Evolutionary conservation across 306 rosid species (phyloP), one percentile per base, ranked within the genome.

Genomic region (Trifolium dubium): DNA sequence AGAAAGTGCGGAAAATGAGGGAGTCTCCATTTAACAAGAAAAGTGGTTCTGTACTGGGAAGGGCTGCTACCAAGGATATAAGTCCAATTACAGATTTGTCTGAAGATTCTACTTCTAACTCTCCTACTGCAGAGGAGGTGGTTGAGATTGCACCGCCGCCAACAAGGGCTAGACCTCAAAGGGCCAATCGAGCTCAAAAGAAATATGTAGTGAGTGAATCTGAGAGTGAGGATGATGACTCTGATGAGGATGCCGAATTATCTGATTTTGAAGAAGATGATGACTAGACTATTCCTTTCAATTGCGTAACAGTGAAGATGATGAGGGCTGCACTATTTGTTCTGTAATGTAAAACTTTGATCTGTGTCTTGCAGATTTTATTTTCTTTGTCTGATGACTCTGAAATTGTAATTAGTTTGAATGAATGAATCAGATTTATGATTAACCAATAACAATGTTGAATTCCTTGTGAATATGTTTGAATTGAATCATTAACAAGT

Each of bases 1-100:
- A 87, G 77, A 91, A 93, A 79, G 97, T 93, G 69, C 89, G 98
- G 67, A 93, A 85, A 85, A 93, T 93, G 88, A 85, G 98, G 83
- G 91, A 49, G 4, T 91, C 98, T 5, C 98, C 98, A 9, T 89
- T 89, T 71, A 88, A 91, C 91, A 91, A 88, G 85, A 93, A 89
- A 54, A 91, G 97, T 44, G 83, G 94, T 67, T 91, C 92, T 10
- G 4, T 89, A 18, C 56, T 91, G 82, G 89, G 87, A 9, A 78
- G 78, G 47, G 82, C 56, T 77, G 76, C 71, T 34, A 50, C 47
- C 51, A 86, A 64, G 71, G 82, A 72, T 55, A 71, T 74, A 55
- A 62, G 35, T 32, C 85, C 5, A 56, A 58, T 81, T 59, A 86
- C 73, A 32, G 91, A 79, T 12, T 11, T 73, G 31, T 73, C 78